These are phyloP conservation scores for Podospora appendiculata DNA, from an alignment of 495 filamentous ascomycete species.

Conservation along the genomic window DNA sequence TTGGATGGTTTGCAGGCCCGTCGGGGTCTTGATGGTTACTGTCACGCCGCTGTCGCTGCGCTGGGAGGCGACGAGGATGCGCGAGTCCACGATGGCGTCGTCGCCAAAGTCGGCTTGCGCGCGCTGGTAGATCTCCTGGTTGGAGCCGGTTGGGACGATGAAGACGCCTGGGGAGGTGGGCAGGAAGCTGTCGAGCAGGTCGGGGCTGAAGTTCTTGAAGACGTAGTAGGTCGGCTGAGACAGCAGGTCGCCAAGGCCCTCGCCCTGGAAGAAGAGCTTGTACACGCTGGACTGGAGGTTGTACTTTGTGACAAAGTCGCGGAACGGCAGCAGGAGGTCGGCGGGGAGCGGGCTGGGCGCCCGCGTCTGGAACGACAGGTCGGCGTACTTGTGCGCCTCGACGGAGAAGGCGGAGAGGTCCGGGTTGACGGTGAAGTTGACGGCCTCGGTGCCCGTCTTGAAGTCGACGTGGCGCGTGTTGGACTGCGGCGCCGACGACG, in stretches of 20 bases:
- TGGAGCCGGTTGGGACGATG: conserved; percentile 18
- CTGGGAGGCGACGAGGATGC: conserved; percentile 2
- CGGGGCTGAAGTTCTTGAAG: conserved; percentile 8
- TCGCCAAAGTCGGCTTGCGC: conserved; percentile 26
- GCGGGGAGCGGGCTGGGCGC: conserved; percentile 27
- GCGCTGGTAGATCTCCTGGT: conserved; percentile 33
- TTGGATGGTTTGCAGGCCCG: conserved; percentile 16
- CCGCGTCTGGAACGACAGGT: conserved; percentile 23
- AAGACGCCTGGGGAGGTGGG: neutral
- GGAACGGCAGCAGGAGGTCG: conserved; percentile 33
- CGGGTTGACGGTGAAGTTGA: conserved; percentile 7
- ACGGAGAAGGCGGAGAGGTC: conserved; percentile 11
- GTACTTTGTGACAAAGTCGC: conserved; percentile 36
- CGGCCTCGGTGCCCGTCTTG: neutral
- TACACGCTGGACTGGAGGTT: conserved; percentile 22
- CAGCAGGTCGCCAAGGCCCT: conserved; percentile 34
- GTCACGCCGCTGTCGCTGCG: neutral
- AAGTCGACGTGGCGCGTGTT: conserved; percentile 33
- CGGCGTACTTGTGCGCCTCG: conserved; percentile 27
- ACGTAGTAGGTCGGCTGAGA: conserved; percentile 11
- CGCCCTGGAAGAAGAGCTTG: conserved; percentile 20
- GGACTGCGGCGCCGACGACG: conserved; percentile 32
- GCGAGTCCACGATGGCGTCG: conserved; percentile 18
- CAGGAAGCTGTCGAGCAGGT: conserved; percentile 5
- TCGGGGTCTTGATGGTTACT: neutral